Conservation (phyloP, 768 basidiomycete species). For the Naganishia antarctica region DNA sequence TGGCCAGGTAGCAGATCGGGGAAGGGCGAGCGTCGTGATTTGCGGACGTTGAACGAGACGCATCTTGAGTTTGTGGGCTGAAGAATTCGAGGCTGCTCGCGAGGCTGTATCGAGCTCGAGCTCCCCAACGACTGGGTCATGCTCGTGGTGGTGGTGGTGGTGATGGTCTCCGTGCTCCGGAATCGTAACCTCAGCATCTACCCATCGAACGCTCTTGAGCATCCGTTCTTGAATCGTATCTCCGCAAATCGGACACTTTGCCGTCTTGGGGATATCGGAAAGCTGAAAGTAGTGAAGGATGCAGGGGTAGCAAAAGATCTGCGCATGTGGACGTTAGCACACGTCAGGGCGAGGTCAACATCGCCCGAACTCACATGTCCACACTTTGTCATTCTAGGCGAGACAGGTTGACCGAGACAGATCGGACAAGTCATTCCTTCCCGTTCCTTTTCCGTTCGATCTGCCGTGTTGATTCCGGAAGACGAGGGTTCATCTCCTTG, state of each 20-base stretch:
- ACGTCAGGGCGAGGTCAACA: conserved; percentile 21
- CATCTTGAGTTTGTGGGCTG: conserved; percentile 59
- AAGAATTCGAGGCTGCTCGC: conserved; percentile 1
- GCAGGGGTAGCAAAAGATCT: conserved; percentile 94
- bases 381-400: conserved; percentile 82
- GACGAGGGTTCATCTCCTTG: conserved; percentile 39
- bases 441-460: conserved; percentile 53
- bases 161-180: background rate
- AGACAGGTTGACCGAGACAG: conserved; percentile 82
- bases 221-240: conserved; percentile 86
- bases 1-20: conserved; percentile 87
- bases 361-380: conserved; percentile 71
- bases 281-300: conserved; percentile 82
- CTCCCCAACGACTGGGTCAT: conserved; percentile 4
- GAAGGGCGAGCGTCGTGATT: conserved; percentile 89
- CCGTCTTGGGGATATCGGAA: conserved; percentile 77
- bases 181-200: conserved; percentile 53
- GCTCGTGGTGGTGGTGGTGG: conserved; percentile 7
- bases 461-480: conserved; percentile 29
- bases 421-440: conserved; percentile 82
- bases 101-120: conserved; percentile 14
- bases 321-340: background rate
- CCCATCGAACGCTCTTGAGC: conserved; percentile 90
- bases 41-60: conserved; percentile 87
- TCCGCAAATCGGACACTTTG: conserved; percentile 91